Base-by-base conservation (phyloP, 2,329 filamentous ascomycete genomes). In the Ophiostoma triangulosporum region DNA sequence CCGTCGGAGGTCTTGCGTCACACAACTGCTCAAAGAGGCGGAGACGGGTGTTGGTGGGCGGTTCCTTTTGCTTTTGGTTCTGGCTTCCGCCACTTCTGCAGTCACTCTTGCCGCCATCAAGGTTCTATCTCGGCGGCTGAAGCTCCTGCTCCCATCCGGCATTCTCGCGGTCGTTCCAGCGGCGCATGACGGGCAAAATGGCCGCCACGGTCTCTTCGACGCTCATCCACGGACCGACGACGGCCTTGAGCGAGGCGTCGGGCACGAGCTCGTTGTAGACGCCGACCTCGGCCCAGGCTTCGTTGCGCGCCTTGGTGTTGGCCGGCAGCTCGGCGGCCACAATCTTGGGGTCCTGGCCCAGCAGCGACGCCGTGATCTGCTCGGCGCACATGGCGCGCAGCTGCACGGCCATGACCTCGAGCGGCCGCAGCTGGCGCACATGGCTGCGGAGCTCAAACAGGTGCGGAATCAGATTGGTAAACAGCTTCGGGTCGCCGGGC, bases 401-500 rank as follows among this genome's bases (percentile, higher is more conserved):
- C 58, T 75, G 68, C 43, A 69, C 60, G 2, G 70, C 62, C 17
- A 77, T 62, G 8, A 68, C 68, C 45, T 66, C 66, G 5, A 75
- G 63, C 54, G 60, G 61, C 48, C 56, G 61, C 49, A 62, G 63
- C 24, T 61, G 60, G 8, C 66, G 64, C 6, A 69, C 65, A 46
- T 73, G 66, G 57, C 66, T 65, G 14, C 64, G 65, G 36, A 73
- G 65, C 51, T 74, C 62, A 15, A 64, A 58, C 15, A 75, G 61
- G 55, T 76, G 66, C 15, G 73, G 73, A 27, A 75, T 64, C 50
- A 77, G 65, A 54, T 65, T 68, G 38, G 65, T 62, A 73, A 73
- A 77, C 29, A 64, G 60, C 2, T 57, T 58, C 6, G 68, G 61
- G 40, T 77, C 73, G 51, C 63, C 64, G 27, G 65, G 62, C 57